These are phyloP conservation scores for Stachybotrys chlorohalonatus DNA, from an alignment of 2,329 filamentous ascomycete genomes.

Conservation along the genomic window DNA sequence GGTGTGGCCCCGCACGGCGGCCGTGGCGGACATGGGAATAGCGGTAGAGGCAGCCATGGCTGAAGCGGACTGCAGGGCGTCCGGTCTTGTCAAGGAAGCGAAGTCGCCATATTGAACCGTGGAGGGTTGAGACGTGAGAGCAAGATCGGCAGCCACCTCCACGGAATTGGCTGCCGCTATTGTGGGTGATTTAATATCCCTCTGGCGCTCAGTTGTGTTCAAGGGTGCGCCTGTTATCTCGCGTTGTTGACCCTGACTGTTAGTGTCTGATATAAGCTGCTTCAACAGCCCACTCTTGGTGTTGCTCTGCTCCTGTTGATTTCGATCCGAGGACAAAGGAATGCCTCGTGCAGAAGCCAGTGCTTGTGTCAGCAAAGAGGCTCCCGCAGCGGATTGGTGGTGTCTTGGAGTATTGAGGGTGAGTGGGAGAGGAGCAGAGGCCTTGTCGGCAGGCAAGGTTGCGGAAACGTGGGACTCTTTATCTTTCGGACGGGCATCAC, in stretches of 20 bases:
- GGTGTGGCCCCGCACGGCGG: slow-evolving; percentile 17
- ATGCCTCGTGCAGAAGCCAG: slow-evolving; percentile 51
- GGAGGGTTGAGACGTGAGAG: slow-evolving; percentile 21
- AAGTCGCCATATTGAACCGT: slow-evolving; percentile 22
- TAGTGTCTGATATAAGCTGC: not conserved
- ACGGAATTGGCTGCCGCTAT: not conserved
- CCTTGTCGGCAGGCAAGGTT: not conserved
- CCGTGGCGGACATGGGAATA: slow-evolving; percentile 19
- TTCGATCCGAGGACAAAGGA: slow-evolving; percentile 10
- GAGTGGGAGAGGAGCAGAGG: slow-evolving; percentile 7
- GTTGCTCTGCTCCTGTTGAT: not conserved
- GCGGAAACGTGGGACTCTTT: not conserved
- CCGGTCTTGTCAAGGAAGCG: slow-evolving; percentile 27
- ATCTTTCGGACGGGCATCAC: not conserved
- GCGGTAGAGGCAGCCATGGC: slow-evolving; percentile 21
- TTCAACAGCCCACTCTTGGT: not conserved
- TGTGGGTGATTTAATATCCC: slow-evolving; percentile 1
- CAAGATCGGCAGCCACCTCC: slow-evolving; percentile 1
- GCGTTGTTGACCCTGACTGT: not conserved
- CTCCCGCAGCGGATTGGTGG: slow-evolving; percentile 24
- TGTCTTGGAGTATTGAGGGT: not conserved
- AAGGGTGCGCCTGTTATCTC: not conserved
- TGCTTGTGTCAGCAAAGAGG: slow-evolving; percentile 48
- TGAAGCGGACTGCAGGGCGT: slow-evolving; percentile 10
- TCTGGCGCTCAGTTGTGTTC: not conserved